These are phyloP conservation scores for Boletus vermiculosoides DNA, from an alignment of 768 basidiomycete genomes.

Conservation along the genomic window DNA sequence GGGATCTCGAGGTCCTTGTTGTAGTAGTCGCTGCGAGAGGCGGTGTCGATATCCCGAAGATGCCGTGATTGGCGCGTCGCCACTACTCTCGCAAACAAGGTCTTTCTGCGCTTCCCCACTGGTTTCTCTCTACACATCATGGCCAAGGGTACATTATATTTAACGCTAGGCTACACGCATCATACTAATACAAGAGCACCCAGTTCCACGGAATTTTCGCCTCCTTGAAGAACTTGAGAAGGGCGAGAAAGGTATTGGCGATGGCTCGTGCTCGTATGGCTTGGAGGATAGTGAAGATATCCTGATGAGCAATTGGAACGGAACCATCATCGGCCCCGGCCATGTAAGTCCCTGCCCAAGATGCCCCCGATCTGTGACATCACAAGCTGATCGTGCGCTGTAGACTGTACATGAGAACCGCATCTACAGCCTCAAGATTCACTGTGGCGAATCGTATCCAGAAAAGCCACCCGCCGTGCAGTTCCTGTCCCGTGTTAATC, in stretches of 20 bases:
- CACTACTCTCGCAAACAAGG: neutral
- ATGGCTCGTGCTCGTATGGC: conserved; percentile 96
- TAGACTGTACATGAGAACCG: conserved; percentile 98
- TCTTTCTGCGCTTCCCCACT: conserved; percentile 5
- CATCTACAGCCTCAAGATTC: conserved; percentile 93
- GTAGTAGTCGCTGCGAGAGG: conserved; percentile 28
- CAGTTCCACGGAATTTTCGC: conserved; percentile 96
- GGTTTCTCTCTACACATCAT: conserved; percentile 30
- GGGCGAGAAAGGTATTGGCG: conserved; percentile 99
- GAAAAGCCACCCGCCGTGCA: conserved; percentile 76
- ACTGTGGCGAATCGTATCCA: conserved; percentile 74
- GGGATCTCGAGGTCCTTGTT: conserved; percentile 1
- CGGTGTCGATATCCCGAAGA: conserved; percentile 22
- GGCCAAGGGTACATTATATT: conserved; percentile 49
- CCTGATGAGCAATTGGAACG: conserved; percentile 98
- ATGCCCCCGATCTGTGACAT: conserved; percentile 11
- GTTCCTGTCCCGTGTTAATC: conserved; percentile 87
- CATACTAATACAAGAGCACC: neutral
- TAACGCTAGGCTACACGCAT: neutral
- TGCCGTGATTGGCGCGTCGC: conserved; percentile 15
- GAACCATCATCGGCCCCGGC: conserved; percentile 97
- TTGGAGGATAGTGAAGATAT: conserved; percentile 95
- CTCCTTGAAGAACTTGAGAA: conserved; percentile 98
- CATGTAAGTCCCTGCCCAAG: conserved; percentile 60
- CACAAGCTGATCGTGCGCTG: conserved; percentile 12